Conservation (phyloP, 371 early-diverging fungal genomes). For the Mucor velutinosus region DNA sequence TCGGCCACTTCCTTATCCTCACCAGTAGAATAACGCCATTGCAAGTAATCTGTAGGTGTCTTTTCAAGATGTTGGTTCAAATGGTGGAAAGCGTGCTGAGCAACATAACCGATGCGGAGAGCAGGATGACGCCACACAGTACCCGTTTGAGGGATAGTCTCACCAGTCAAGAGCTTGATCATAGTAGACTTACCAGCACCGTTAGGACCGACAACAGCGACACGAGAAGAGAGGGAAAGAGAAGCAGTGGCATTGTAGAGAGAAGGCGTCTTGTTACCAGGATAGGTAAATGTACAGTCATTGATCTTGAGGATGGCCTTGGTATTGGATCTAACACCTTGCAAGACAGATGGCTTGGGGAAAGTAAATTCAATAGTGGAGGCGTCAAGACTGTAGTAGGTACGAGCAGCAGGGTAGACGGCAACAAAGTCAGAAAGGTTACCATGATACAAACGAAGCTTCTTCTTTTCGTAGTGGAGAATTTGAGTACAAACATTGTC, state of each 20-base stretch:
- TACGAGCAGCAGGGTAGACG: constrained; percentile 59
- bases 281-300: constrained; percentile 69
- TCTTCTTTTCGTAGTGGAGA: constrained; percentile 75
- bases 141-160: constrained; percentile 65
- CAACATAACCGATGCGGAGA: constrained; percentile 84
- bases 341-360: constrained; percentile 76
- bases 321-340: constrained; percentile 74
- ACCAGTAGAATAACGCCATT: constrained; percentile 82
- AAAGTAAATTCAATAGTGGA: constrained; percentile 72
- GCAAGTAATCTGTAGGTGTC: constrained; percentile 81
- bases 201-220: constrained; percentile 81
- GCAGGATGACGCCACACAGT: constrained; percentile 74
- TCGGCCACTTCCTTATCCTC: constrained; percentile 79
- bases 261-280: constrained; percentile 63
- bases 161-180: constrained; percentile 81
- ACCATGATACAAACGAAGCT: constrained; percentile 70
- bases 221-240: constrained; percentile 75
- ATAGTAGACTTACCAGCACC: constrained; percentile 89
- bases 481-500: constrained; percentile 85
- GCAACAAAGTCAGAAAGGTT: constrained; percentile 69
- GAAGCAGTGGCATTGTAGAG: constrained; percentile 63
- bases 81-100: constrained; percentile 91
- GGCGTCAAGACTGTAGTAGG: constrained; percentile 74
- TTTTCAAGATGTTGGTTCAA: constrained; percentile 80
- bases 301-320: constrained; percentile 78